phyloP scores from a whole-genome alignment of 1,284 basidiomycete genomes.

The Cutaneotrichosporon mucoides region DNA sequence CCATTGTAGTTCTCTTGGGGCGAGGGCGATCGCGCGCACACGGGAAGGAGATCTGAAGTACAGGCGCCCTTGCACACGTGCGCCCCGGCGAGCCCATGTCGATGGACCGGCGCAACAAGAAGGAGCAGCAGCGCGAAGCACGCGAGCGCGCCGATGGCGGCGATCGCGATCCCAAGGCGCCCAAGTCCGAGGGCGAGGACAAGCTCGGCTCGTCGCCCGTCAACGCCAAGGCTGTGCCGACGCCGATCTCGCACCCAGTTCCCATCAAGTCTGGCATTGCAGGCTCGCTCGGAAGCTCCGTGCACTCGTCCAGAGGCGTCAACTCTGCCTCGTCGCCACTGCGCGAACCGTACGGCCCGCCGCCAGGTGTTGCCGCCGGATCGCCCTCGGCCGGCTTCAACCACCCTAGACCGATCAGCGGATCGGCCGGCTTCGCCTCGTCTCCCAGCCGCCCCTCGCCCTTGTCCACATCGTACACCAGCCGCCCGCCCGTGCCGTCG shows the following conservation, averaged over 20 bases:
- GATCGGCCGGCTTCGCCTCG: slow-evolving; percentile 33
- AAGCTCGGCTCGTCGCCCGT: slow-evolving; percentile 12
- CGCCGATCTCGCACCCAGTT: slow-evolving; percentile 29
- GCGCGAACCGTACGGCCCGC: slow-evolving; percentile 44
- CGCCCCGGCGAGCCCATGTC: slow-evolving; percentile 87
- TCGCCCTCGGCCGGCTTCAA: slow-evolving; percentile 41
- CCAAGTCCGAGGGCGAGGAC: slow-evolving; percentile 8
- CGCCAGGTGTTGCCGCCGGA: slow-evolving; percentile 32
- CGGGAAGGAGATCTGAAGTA: too few species aligned
- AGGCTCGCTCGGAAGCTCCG: slow-evolving; percentile 32
- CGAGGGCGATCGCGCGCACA: too few species aligned
- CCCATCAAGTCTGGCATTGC: slow-evolving; percentile 43
- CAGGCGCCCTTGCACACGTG: slow-evolving; percentile 77
- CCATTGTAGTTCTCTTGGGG: neutral
- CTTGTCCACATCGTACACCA: slow-evolving; percentile 37
- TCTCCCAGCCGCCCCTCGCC: slow-evolving; percentile 42
- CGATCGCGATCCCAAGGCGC: slow-evolving; percentile 1
- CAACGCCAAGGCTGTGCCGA: slow-evolving; percentile 7
- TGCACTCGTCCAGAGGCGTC: slow-evolving; percentile 15
- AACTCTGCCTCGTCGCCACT: slow-evolving; percentile 36
- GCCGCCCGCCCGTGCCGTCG: slow-evolving; percentile 9
- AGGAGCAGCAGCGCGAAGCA: slow-evolving; percentile 74
- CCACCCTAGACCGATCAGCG: slow-evolving; percentile 20
- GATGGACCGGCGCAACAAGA: slow-evolving; percentile 98
- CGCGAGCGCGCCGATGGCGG: slow-evolving; percentile 23